phyloP scores from a whole-genome alignment of 169 alveolate species.

The Plasmodium blacklocki region DNA sequence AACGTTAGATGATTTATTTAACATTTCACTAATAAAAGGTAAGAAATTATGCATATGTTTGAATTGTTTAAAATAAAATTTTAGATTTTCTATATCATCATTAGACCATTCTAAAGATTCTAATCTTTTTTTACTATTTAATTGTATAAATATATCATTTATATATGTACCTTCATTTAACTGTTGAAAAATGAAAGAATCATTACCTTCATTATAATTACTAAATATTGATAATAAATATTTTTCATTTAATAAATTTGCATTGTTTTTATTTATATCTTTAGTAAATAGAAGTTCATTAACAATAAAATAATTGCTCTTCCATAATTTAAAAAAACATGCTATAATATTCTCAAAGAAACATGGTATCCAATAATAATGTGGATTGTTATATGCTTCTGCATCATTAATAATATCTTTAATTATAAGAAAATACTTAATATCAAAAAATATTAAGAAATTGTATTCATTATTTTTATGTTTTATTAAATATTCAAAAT shows the following conservation, averaged over 20 bases:
- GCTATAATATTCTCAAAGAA: slow-evolving; percentile 36
- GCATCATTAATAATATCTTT: slow-evolving; percentile 34
- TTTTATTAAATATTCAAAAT: slow-evolving; percentile 52
- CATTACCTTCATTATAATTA: slow-evolving; percentile 71
- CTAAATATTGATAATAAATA: slow-evolving; percentile 71
- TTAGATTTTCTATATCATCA: slow-evolving; percentile 47
- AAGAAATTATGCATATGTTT: slow-evolving; percentile 61
- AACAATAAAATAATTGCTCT: slow-evolving; percentile 32
- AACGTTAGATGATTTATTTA: slow-evolving; percentile 36
- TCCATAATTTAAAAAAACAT: slow-evolving; percentile 66
- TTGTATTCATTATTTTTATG: slow-evolving; percentile 55
- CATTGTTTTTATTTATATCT: slow-evolving; percentile 25
- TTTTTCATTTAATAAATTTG: slow-evolving; percentile 41
- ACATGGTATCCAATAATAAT: slow-evolving; percentile 40
- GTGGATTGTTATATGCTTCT: slow-evolving; percentile 29
- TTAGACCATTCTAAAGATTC: slow-evolving; percentile 58
- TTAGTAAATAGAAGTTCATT: slow-evolving; percentile 41
- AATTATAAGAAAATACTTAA: slow-evolving; percentile 52
- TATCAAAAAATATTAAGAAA: slow-evolving; percentile 47
- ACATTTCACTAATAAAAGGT: slow-evolving; percentile 63
- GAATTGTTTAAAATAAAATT: slow-evolving; percentile 55
- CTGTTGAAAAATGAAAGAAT: slow-evolving; percentile 17
- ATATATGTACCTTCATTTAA: slow-evolving; percentile 24
- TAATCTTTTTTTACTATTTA: slow-evolving; percentile 44
- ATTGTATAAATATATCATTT: slow-evolving; percentile 44